These are phyloP conservation scores for Lichtheimia ramosa DNA, from an alignment of 371 early-diverging fungal species.

Conservation along the genomic window DNA sequence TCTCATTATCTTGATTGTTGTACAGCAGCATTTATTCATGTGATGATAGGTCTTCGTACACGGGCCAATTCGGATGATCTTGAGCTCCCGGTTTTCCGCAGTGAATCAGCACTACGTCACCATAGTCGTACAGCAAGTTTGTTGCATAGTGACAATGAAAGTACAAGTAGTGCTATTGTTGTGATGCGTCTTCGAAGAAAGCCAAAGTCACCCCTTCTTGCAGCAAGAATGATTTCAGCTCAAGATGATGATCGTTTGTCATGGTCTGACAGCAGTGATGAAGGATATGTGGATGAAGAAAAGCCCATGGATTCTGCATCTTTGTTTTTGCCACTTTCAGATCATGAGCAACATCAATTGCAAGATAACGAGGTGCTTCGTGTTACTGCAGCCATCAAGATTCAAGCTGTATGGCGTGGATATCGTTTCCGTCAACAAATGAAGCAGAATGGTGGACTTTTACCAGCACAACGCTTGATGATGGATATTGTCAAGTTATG, in stretches of 20 bases:
- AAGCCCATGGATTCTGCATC: constrained; percentile 36
- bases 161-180: constrained; percentile 25
- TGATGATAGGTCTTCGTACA: background rate
- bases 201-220: constrained; percentile 13
- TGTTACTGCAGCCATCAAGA: constrained; percentile 26
- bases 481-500: constrained; percentile 19
- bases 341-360: constrained; percentile 20
- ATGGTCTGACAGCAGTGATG: constrained; percentile 22
- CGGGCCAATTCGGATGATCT: constrained; percentile 15
- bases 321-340: constrained; percentile 35
- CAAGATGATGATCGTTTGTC: too few species aligned
- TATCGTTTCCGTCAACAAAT: constrained; percentile 25
- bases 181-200: constrained; percentile 4
- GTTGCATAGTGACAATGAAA: constrained; percentile 9
- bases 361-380: constrained; percentile 21
- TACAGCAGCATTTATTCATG: background rate
- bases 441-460: constrained; percentile 16
- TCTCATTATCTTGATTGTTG: constrained; percentile 8
- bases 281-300: constrained; percentile 35
- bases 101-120: constrained; percentile 16
- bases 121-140: constrained; percentile 16
- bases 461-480: constrained; percentile 13
- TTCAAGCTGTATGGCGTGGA: constrained; percentile 36
- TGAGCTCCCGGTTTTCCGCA: constrained; percentile 20
- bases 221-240: background rate